phyloP scores from a whole-genome alignment of 345 rosid species.

The Eutrema yunnanense region DNA sequence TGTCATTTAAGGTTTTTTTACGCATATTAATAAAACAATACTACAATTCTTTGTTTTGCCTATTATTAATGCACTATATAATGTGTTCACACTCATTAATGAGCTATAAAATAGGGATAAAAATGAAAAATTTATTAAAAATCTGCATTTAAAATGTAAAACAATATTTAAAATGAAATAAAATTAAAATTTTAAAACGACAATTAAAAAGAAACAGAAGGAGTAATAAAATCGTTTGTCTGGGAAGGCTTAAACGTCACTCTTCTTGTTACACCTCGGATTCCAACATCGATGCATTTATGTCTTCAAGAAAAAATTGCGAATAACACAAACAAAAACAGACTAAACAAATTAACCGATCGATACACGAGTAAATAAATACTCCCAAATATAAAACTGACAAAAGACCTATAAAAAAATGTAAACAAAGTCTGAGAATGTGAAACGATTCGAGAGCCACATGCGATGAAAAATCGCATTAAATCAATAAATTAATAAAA shows the following conservation, averaged over 20 bases:
- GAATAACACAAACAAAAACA: constrained; percentile 7
- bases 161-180: no score
- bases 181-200: no score
- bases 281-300: constrained; percentile 23
- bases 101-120: no score
- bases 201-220: no score
- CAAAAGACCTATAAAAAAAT: background rate
- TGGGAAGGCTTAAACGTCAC: constrained; percentile 32
- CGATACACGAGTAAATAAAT: background rate
- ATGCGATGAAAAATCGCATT: constrained; percentile 34
- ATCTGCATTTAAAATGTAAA: no score
- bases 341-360: constrained; percentile 4
- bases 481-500: constrained; percentile 6
- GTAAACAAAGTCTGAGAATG: constrained; percentile 40
- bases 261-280: constrained; percentile 16
- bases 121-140: no score
- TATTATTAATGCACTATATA: no score
- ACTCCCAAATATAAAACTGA: constrained; percentile 25
- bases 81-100: no score
- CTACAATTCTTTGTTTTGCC: no score
- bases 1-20: no score
- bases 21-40: no score
- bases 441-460: constrained; percentile 52
- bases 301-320: background rate
- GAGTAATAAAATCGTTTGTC: constrained; percentile 7